Base-by-base conservation (phyloP, 192 early-diverging fungal species). In the Linnemannia hyalina region DNA sequence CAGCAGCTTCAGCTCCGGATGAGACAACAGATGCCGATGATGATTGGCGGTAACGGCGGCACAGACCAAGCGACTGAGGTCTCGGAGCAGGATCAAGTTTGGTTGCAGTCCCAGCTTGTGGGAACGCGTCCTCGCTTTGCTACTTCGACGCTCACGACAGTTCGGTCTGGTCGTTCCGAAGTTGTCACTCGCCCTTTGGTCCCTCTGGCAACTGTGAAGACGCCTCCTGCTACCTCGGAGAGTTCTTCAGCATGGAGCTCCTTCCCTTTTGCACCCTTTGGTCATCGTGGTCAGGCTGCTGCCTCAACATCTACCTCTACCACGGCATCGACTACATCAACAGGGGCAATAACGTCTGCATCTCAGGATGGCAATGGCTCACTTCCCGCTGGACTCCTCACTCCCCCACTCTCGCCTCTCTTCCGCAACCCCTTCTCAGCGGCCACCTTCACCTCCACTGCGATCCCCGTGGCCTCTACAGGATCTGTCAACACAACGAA, bases 81-180 rank as follows among this genome's bases (percentile, higher is more conserved):
- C 42, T 15, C 47, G 16, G 76, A 75, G 22, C 60, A 78, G 40
- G 38, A 49, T 22, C 72, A 68, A 38, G 74, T 52, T 4, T 72
- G 54, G 69, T 57, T 70, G 38, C 73, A 72, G 16, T 65, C 77
- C 10, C 78, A 76, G 26, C 52, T 76, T 11, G 29, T 68, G 7
- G 83, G 78, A 0, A 26, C 75, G 20, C 68, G 83, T 6, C 83
- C 83, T 35, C 75, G 63, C 54, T 86, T 80, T 26, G 79, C 83
- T 6, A 77, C 69, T 4, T 80, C 83, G 23, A 80, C 83, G 0
- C 73, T 72, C 38, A 86, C 79, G 23, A 80, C 79, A 1, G 49
- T 86, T 26, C 32, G 29, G 5, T 40, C n/a, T 5, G 42, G 52
- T 29, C 29, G 41, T 9, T 70, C 74, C 3, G 73, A 42, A 7